Percentiles rank a stretch among this genome's conserved stretches.
These are phyloP conservation scores for Abelmoschus esculentus DNA, from an alignment of 345 rosid species.

Conservation along the genomic window DNA sequence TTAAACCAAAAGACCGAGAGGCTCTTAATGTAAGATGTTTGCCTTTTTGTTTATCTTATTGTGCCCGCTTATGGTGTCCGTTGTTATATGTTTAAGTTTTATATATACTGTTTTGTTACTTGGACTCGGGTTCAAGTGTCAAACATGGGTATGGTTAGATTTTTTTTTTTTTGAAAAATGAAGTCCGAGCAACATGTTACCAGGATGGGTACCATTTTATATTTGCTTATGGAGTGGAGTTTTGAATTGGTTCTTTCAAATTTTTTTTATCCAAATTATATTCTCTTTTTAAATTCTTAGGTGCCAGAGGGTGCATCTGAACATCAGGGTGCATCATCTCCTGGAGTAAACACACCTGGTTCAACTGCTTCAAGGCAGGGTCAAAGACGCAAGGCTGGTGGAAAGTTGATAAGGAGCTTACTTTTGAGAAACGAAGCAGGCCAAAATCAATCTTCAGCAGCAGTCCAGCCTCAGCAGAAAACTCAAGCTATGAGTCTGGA, in stretches of 20 bases:
- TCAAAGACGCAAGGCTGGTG: constrained; percentile 37
- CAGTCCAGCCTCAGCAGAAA: constrained; percentile 34
- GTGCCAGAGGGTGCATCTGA: constrained; percentile 23
- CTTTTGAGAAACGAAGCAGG: constrained; percentile 33
- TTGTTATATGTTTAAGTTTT: background rate
- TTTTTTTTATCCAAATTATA: constrained; percentile 9
- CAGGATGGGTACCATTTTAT: background rate
- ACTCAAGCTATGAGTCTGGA: constrained; percentile 23
- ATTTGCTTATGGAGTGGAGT: background rate
- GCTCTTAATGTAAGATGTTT: constrained; percentile 35
- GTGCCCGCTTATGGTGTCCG: background rate
- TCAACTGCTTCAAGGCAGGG: constrained; percentile 29
- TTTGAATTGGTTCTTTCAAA: background rate
- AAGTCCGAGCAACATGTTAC: too few relatives aligned
- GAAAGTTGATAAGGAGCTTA: constrained; percentile 44
- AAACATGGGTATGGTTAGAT: too few relatives aligned
- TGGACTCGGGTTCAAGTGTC: too few relatives aligned
- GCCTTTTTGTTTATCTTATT: constrained; percentile 1
- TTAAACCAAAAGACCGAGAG: constrained; percentile 41
- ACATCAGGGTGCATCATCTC: constrained; percentile 25
- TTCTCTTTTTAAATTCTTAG: constrained; percentile 21
- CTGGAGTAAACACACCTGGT: constrained; percentile 21
- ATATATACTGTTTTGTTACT: too few relatives aligned
- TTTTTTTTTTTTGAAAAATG: too few relatives aligned
- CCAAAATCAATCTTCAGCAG: constrained; percentile 19